Conservation (phyloP, 2,329 filamentous ascomycete genomes). For the Elsinoe fawcettii region DNA sequence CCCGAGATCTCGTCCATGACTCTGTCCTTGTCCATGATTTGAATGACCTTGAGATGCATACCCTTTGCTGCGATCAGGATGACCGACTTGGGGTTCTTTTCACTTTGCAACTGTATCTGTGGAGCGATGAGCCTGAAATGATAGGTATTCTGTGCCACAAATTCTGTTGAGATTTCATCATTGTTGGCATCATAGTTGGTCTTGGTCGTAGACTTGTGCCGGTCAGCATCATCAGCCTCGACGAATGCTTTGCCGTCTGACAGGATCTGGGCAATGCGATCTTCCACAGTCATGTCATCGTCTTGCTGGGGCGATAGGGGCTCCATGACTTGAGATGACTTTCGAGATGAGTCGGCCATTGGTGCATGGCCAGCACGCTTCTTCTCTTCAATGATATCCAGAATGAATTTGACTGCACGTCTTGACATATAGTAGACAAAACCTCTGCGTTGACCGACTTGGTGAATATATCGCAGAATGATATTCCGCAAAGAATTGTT, state of each 20-base stretch:
- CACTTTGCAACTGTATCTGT: constrained; percentile 95
- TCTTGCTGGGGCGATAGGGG: constrained; percentile 42
- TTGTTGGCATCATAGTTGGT: constrained; percentile 42
- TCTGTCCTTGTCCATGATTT: constrained; percentile 94
- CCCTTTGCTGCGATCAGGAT: constrained; percentile 93
- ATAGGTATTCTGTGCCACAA: constrained; percentile 85
- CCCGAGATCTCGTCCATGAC: constrained; percentile 90
- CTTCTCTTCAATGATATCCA: constrained; percentile 95
- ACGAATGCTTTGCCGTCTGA: constrained; percentile 79
- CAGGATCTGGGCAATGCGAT: constrained; percentile 77
- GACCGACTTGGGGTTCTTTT: constrained; percentile 96
- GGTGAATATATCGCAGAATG: constrained; percentile 92
- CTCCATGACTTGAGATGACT: constrained; percentile 4
- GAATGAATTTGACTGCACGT: constrained; percentile 91
- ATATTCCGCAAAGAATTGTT: constrained; percentile 95
- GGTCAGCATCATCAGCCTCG: constrained; percentile 54
- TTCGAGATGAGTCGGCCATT: constrained; percentile 4
- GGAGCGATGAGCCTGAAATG: constrained; percentile 91
- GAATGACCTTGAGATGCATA: constrained; percentile 95
- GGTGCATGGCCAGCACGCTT: constrained; percentile 54
- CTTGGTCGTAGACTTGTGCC: constrained; percentile 25
- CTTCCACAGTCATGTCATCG: constrained; percentile 63
- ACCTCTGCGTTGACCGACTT: constrained; percentile 88
- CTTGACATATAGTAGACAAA: constrained; percentile 98
- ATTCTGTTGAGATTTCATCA: constrained; percentile 76